phyloP scores from a whole-genome alignment of 441 rosid species.

The Eugenia klotzschiana region DNA sequence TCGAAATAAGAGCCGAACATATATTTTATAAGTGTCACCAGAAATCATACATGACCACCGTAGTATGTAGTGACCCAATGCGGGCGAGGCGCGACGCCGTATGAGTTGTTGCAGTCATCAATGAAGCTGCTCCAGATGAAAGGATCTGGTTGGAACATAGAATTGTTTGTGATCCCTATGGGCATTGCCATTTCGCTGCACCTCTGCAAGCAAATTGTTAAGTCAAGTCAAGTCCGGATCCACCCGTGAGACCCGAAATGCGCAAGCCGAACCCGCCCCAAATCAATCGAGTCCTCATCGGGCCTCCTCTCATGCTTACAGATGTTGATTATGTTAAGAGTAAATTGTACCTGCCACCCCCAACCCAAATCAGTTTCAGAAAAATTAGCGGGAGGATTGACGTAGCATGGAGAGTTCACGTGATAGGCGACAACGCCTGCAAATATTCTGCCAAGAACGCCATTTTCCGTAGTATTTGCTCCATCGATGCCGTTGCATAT shows the following conservation, averaged over 20 bases:
- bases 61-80: neutral
- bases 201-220: neutral
- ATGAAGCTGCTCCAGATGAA: neutral
- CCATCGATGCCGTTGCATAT: constrained; percentile 7
- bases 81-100: neutral
- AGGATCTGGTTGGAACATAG: constrained; percentile 10
- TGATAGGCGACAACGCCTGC: neutral
- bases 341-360: neutral
- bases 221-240: no score
- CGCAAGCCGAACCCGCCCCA: neutral
- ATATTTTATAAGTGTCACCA: neutral
- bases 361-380: neutral
- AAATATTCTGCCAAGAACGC: neutral
- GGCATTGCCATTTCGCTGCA: constrained; percentile 19
- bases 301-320: neutral
- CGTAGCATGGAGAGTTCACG: neutral
- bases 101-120: neutral
- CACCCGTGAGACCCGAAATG: no score
- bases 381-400: neutral
- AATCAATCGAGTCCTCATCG: neutral
- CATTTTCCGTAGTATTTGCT: neutral
- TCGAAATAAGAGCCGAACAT: neutral
- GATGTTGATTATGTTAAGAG: neutral
- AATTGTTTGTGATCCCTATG: constrained; percentile 1
- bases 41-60: neutral